A percentile compares a stretch with the other conserved stretches of the same genome.
These are phyloP conservation scores for Coniochaeta prunicola DNA, from an alignment of 2,329 filamentous ascomycete species.

Conservation along the genomic window DNA sequence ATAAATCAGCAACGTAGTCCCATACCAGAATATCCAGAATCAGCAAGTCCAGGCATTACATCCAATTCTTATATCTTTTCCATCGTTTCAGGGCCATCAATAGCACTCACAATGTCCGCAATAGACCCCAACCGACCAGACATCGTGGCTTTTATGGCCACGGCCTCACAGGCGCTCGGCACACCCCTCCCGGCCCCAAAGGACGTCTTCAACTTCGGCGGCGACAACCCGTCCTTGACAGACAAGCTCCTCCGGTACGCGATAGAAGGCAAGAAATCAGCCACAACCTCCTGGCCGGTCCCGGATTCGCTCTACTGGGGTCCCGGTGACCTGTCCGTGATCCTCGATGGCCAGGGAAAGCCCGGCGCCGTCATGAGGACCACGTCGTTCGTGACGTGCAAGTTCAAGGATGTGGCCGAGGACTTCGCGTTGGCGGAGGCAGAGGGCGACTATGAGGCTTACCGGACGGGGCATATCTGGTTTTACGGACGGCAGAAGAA, in stretches of 20 bases:
- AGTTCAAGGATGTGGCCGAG: constrained; percentile 19
- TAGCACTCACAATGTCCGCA: constrained; percentile 6
- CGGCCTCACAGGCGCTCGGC: constrained; percentile 14
- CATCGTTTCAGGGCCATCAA: not conserved
- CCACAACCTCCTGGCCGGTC: constrained; percentile 21
- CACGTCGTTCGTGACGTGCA: constrained; percentile 15
- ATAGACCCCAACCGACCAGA: constrained; percentile 12
- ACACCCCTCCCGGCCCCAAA: constrained; percentile 14
- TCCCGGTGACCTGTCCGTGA: constrained; percentile 19
- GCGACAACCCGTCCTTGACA: constrained; percentile 7
- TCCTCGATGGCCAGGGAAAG: constrained; percentile 15
- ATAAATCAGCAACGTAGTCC: too few relatives aligned
- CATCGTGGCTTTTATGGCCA: constrained; percentile 17
- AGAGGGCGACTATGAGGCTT: constrained; percentile 19
- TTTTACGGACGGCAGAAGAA: constrained; percentile 15
- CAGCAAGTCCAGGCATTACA: not conserved
- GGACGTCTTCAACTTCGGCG: constrained; percentile 20
- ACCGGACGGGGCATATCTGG: constrained; percentile 16
- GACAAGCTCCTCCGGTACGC: constrained; percentile 13
- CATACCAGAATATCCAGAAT: too few relatives aligned
- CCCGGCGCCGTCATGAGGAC: constrained; percentile 20
- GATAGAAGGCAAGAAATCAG: constrained; percentile 18
- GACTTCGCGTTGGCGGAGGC: constrained; percentile 21
- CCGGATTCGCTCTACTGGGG: constrained; percentile 19
- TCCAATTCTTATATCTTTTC: not conserved